Evolutionary conservation across 768 basidiomycete genomes (phyloP).

Genomic region (Kondoa subrosea): DNA sequence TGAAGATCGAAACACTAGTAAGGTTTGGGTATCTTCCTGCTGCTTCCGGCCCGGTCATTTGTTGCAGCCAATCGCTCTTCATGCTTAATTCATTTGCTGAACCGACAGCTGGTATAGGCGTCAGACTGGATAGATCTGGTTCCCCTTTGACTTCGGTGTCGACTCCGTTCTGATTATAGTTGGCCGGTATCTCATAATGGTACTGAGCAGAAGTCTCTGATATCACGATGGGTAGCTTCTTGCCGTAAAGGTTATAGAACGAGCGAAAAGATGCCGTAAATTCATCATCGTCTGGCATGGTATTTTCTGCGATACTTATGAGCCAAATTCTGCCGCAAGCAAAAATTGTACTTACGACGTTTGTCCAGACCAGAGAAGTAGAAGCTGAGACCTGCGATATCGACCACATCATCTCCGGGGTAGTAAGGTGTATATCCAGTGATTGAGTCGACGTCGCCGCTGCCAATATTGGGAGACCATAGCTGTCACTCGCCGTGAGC

Average conservation of each 20-base stretch:
- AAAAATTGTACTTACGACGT: too few relatives aligned
- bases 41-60: conserved; percentile 14
- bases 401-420: conserved; percentile 19
- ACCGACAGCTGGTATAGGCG: conserved; percentile 4
- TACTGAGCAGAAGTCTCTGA: conserved; percentile 20
- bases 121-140: conserved; percentile 10
- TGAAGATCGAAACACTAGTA: conserved; percentile 21
- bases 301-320: conserved; percentile 13
- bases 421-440: conserved; percentile 18
- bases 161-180: conserved; percentile 8
- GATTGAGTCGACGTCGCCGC: conserved; percentile 12
- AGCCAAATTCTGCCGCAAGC: too few relatives aligned
- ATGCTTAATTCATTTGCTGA: conserved; percentile 13
- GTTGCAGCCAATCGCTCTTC: conserved; percentile 20
- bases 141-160: conserved; percentile 3
- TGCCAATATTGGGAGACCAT: conserved; percentile 18
- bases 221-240: conserved; percentile 18
- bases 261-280: conserved; percentile 9
- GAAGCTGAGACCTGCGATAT: conserved; percentile 20
- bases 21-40: conserved; percentile 20
- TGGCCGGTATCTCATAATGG: conserved; percentile 18
- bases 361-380: conserved; percentile 12
- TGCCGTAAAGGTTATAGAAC: conserved; percentile 12
- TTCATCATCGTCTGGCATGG: neutral
- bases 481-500: conserved; percentile 4